These are phyloP conservation scores for Blastosporella zonata DNA, from an alignment of 1,284 basidiomycete genomes.

Conservation along the genomic window DNA sequence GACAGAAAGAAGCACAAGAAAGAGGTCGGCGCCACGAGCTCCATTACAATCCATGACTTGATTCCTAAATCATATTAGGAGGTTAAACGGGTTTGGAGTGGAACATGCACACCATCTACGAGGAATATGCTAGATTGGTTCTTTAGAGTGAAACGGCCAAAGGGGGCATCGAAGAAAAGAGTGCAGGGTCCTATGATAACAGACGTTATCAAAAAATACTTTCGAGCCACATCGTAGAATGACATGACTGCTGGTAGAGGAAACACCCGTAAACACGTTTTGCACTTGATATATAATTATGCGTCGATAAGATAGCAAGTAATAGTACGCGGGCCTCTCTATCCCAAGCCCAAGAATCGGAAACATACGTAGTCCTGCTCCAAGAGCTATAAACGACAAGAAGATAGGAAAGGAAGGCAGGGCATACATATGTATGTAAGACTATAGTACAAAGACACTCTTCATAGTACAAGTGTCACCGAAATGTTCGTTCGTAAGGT, in stretches of 20 bases:
- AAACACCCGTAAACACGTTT: too few species aligned
- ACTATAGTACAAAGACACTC: too few species aligned
- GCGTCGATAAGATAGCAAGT: neutral
- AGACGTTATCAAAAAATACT: constrained; percentile 33
- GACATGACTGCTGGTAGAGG: neutral
- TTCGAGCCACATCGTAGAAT: constrained; percentile 22
- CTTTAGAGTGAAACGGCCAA: constrained; percentile 70
- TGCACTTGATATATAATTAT: too few species aligned
- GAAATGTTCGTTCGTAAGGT: too few species aligned
- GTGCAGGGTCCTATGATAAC: constrained; percentile 21
- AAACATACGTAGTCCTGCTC: too few species aligned
- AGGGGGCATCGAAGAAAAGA: constrained; percentile 41
- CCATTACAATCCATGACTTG: constrained; percentile 82
- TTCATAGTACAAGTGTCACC: too few species aligned
- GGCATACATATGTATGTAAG: too few species aligned
- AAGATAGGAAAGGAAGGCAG: constrained; percentile 26
- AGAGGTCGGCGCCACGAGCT: constrained; percentile 70
- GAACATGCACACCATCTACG: constrained; percentile 50
- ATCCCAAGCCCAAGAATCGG: too few species aligned
- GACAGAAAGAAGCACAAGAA: constrained; percentile 50
- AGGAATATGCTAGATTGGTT: constrained; percentile 41
- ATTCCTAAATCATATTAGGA: neutral
- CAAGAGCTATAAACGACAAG: constrained; percentile 70
- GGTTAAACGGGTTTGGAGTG: neutral
- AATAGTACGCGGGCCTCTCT: too few species aligned